Evolutionary conservation across 1,284 basidiomycete genomes (phyloP).

Genomic region (Papiliotrema laurentii): DNA sequence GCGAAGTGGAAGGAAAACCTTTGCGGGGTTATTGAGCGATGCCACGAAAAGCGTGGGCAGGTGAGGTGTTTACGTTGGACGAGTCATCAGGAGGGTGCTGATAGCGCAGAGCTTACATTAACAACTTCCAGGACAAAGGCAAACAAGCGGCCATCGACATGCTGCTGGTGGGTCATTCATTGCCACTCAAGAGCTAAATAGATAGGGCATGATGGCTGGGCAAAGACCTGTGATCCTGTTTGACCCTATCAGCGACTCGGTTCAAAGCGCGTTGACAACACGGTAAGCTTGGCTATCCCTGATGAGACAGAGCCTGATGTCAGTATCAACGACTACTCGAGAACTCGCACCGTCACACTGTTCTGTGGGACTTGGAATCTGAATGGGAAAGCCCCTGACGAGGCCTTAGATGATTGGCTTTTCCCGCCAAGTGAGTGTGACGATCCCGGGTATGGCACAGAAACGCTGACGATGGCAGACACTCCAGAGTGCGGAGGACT

Average conservation of each 20-base stretch:
- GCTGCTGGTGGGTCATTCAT: conserved; percentile 63
- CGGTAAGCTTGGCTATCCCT: conserved; percentile 51
- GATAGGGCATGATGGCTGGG: conserved; percentile 80
- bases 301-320: not conserved
- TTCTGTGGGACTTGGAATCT: conserved; percentile 95
- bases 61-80: conserved; percentile 15
- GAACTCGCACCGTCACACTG: conserved; percentile 64
- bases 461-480: conserved; percentile 42
- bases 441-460: not conserved
- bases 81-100: not conserved
- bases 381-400: conserved; percentile 77
- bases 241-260: conserved; percentile 87
- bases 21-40: conserved; percentile 87
- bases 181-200: not conserved
- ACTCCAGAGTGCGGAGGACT: conserved; percentile 57
- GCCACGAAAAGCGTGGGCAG: conserved; percentile 84
- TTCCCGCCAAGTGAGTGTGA: conserved; percentile 62
- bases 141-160: conserved; percentile 95
- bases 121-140: conserved; percentile 93
- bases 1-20: conserved; percentile 84
- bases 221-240: conserved; percentile 86
- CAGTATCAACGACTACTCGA: conserved; percentile 81
- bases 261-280: conserved; percentile 64
- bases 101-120: conserved; percentile 76
- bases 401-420: conserved; percentile 83